Conservation (phyloP, 1,284 basidiomycete species). For the Malassezia brasiliensis region DNA sequence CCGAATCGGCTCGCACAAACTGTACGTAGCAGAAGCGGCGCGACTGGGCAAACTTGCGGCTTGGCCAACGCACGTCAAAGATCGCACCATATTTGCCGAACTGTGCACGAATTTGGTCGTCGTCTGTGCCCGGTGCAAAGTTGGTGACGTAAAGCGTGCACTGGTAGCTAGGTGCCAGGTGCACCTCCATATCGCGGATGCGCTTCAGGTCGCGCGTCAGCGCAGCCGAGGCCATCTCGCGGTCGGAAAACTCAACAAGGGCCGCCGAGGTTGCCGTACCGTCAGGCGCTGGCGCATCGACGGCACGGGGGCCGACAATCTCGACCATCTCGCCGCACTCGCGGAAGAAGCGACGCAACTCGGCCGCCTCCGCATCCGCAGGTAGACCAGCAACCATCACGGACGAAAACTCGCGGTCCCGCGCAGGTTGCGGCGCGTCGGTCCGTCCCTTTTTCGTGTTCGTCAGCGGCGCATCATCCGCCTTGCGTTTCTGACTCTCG, state of each 20-base stretch:
- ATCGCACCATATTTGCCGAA: constrained; percentile 78
- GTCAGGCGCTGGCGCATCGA: constrained; percentile 11
- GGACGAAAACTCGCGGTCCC: constrained; percentile 90
- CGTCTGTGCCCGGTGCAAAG: constrained; percentile 78
- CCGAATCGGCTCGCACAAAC: constrained; percentile 65
- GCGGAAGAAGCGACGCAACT: constrained; percentile 67
- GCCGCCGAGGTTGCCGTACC: constrained; percentile 36
- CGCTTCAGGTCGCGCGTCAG: constrained; percentile 87
- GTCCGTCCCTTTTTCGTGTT: not conserved
- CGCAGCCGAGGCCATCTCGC: constrained; percentile 60
- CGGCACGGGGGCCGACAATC: constrained; percentile 25
- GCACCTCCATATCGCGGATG: constrained; percentile 57
- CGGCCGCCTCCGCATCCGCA: constrained; percentile 56
- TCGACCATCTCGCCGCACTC: constrained; percentile 52
- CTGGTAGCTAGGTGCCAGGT: constrained; percentile 79
- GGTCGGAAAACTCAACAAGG: constrained; percentile 49
- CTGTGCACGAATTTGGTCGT: constrained; percentile 61
- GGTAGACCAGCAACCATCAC: constrained; percentile 74
- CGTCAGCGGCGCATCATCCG: constrained; percentile 15
- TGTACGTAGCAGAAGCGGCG: constrained; percentile 92
- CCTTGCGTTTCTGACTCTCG: constrained; percentile 26
- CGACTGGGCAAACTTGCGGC: constrained; percentile 82
- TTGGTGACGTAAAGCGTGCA: constrained; percentile 95
- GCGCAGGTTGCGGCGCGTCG: constrained; percentile 1
- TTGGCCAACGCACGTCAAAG: constrained; percentile 94